Conservation (phyloP, 371 early-diverging fungal species). For the Syncephalastrum sp. region DNA sequence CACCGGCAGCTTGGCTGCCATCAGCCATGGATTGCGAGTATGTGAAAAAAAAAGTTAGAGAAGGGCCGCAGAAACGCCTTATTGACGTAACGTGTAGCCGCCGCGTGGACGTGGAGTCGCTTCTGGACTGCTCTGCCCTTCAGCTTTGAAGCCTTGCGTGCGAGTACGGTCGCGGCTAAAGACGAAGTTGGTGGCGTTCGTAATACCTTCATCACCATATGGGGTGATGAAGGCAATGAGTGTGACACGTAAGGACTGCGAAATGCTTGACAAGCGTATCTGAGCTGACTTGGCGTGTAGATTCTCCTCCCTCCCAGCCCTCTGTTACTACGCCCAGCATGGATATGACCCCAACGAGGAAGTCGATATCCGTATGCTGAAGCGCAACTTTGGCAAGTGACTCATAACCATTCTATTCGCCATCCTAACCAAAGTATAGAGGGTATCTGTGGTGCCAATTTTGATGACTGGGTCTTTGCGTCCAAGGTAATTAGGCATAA, state of each 20-base stretch:
- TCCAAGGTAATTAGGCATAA: slow-evolving; percentile 50
- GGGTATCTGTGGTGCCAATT: slow-evolving; percentile 76
- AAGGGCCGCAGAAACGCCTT: too few relatives aligned
- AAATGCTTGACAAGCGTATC: neutral
- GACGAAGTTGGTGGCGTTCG: slow-evolving; percentile 53
- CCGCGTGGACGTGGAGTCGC: slow-evolving; percentile 85
- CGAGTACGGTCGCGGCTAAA: slow-evolving; percentile 73
- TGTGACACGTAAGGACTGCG: slow-evolving; percentile 64
- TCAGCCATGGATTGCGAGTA: slow-evolving; percentile 78
- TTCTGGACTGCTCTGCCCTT: slow-evolving; percentile 83
- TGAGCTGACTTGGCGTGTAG: slow-evolving; percentile 14
- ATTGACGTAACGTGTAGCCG: slow-evolving; percentile 25
- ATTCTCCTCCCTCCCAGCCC: slow-evolving; percentile 72
- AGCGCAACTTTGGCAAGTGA: slow-evolving; percentile 59
- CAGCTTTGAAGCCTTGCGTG: slow-evolving; percentile 74
- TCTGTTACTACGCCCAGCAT: slow-evolving; percentile 76
- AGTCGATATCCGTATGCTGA: slow-evolving; percentile 56
- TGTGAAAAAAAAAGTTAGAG: slow-evolving; percentile 5
- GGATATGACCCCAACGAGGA: slow-evolving; percentile 65
- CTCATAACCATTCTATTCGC: neutral
- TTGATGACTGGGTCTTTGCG: slow-evolving; percentile 72
- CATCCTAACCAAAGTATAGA: slow-evolving; percentile 21
- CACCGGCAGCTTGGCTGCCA: slow-evolving; percentile 80
- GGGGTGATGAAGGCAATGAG: slow-evolving; percentile 94
- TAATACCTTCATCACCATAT: slow-evolving; percentile 78